phyloP scores from a whole-genome alignment of 305 asterid genomes.

The Lippia alba region DNA sequence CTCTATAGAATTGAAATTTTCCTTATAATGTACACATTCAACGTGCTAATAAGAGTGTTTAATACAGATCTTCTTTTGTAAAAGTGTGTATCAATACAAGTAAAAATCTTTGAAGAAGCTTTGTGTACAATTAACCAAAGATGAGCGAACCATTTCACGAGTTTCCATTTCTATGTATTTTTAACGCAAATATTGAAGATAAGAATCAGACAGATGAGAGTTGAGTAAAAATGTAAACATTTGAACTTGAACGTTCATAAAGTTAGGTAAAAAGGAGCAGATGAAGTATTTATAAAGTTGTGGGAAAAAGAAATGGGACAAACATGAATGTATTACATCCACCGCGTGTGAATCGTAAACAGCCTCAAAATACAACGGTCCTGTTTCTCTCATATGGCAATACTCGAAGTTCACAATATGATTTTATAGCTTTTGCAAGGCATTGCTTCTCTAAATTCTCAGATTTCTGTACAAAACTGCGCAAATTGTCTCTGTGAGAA shows the following conservation, averaged over 20 bases:
- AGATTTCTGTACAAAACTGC: conserved; percentile 80
- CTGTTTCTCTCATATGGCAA: conserved; percentile 73
- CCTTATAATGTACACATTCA: neutral
- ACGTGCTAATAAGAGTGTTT: conserved; percentile 13
- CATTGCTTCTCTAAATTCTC: conserved; percentile 92
- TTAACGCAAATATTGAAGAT: neutral
- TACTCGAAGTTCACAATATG: conserved; percentile 89
- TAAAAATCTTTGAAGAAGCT: conserved; percentile 4
- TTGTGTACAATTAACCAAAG: neutral
- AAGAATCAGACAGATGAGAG: conserved; percentile 24
- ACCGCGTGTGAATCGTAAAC: conserved; percentile 4
- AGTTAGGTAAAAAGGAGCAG: neutral
- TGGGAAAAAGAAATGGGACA: conserved; percentile 28
- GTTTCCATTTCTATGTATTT: neutral
- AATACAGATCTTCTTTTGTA: neutral
- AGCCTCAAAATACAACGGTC: conserved; percentile 80
- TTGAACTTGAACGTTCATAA: conserved; percentile 19
- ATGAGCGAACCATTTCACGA: neutral
- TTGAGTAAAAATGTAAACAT: neutral
- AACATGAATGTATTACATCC: conserved; percentile 29
- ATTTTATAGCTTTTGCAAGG: conserved; percentile 84
- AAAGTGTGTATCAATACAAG: conserved; percentile 11
- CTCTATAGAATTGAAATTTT: conserved; percentile 1
- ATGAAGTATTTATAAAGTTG: conserved; percentile 18
- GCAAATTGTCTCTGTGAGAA: conserved; percentile 83